Conservation (phyloP, 306 rosid species). For the Cucumis hystrix region DNA sequence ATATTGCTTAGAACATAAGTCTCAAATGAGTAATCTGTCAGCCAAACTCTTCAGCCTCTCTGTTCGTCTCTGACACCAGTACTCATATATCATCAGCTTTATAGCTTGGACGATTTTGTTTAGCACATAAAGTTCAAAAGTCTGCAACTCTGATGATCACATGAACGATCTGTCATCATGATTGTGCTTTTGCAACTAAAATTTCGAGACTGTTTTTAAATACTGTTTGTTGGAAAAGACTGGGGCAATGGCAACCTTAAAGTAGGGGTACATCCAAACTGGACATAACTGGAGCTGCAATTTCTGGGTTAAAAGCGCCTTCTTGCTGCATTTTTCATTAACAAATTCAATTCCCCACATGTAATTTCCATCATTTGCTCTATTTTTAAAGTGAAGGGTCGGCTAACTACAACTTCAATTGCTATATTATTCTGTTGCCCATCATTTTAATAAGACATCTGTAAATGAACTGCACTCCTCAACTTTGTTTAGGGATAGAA, state of each 20-base stretch:
- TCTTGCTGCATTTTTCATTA: constrained; percentile 20
- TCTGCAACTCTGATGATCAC: constrained; percentile 28
- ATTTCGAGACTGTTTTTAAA: neutral
- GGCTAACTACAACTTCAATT: neutral
- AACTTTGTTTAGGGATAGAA: neutral
- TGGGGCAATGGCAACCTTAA: neutral
- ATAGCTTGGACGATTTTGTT: constrained; percentile 13
- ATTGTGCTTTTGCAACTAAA: constrained; percentile 18
- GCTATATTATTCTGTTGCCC: neutral
- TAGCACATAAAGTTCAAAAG: constrained; percentile 20
- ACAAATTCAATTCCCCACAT: constrained; percentile 3
- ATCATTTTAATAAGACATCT: neutral
- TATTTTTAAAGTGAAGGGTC: neutral
- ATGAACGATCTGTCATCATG: constrained; percentile 29
- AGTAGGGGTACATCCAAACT: constrained; percentile 5
- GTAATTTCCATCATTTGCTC: neutral
- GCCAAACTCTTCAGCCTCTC: constrained; percentile 16
- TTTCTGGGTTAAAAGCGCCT: constrained; percentile 7
- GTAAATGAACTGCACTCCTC: neutral
- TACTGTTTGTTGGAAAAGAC: neutral
- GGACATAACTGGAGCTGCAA: constrained; percentile 6
- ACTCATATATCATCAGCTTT: constrained; percentile 14
- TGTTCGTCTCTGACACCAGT: constrained; percentile 6
- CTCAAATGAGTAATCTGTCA: constrained; percentile 19
- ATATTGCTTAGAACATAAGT: constrained; percentile 1